Evolutionary conservation across 2,329 filamentous ascomycete species (phyloP).

Genomic region (Gnomoniopsis smithogilvyi): DNA sequence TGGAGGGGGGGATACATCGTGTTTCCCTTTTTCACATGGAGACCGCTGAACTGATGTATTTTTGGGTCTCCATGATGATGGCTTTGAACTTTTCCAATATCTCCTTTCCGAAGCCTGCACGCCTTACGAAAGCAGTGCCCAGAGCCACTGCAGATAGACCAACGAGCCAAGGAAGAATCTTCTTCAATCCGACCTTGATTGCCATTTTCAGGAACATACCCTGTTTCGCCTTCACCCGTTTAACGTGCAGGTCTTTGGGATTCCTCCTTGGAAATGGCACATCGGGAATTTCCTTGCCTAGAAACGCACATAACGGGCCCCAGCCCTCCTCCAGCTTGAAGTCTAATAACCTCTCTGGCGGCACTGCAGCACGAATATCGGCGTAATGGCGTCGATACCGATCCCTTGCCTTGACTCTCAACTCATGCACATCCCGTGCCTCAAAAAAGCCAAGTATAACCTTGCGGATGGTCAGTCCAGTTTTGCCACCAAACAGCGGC

Average conservation of each 20-base stretch:
- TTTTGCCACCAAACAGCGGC: neutral
- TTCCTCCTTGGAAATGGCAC: neutral
- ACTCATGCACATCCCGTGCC: constrained; percentile 63
- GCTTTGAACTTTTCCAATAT: neutral
- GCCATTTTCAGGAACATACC: neutral
- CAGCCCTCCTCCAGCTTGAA: neutral
- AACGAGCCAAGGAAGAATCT: neutral
- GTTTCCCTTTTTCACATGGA: neutral
- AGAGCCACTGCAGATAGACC: neutral
- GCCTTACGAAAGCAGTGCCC: neutral
- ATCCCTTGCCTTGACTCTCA: constrained; percentile 40
- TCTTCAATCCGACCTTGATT: neutral
- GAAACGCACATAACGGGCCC: constrained; percentile 5
- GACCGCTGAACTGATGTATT: neutral
- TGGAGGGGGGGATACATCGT: too few species aligned
- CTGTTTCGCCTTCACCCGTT: neutral
- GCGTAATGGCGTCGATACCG: constrained; percentile 40
- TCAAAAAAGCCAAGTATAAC: constrained; percentile 67
- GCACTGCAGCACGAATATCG: constrained; percentile 28
- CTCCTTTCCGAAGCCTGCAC: neutral
- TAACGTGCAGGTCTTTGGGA: neutral
- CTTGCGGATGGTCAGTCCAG: constrained; percentile 47
- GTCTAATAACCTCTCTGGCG: constrained; percentile 23
- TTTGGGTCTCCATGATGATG: neutral
- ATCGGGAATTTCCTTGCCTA: neutral